These are phyloP conservation scores for Maudiozyma barnettii DNA, from an alignment of 805 yeast genomes.

Conservation along the genomic window DNA sequence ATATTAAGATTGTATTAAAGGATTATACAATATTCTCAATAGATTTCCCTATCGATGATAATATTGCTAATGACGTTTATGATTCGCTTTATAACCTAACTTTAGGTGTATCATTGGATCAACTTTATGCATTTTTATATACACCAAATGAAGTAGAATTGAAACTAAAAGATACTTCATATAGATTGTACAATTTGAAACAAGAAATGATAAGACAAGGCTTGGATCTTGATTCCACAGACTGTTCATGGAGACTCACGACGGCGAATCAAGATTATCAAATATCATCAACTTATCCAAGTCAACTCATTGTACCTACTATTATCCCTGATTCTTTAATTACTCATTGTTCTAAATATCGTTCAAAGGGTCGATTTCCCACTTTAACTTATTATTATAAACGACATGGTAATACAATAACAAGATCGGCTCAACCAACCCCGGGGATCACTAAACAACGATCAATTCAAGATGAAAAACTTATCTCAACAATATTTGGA, in stretches of 20 bases:
- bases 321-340: conserved; percentile 72
- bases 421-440: conserved; percentile 87
- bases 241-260: conserved; percentile 60
- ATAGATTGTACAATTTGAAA: conserved; percentile 57
- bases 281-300: conserved; percentile 72
- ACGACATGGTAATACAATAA: conserved; percentile 63
- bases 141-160: conserved; percentile 62
- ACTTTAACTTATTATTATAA: conserved; percentile 67
- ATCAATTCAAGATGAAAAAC: conserved; percentile 83
- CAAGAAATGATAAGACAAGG: conserved; percentile 73
- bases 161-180: conserved; percentile 40
- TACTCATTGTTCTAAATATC: conserved; percentile 71
- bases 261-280: conserved; percentile 52
- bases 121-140: conserved; percentile 76
- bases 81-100: conserved; percentile 63
- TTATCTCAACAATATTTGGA: conserved; percentile 66
- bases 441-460: conserved; percentile 83
- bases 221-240: conserved; percentile 25
- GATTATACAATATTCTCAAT: conserved; percentile 78
- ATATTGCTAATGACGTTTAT: conserved; percentile 58
- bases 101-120: conserved; percentile 39
- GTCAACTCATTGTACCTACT: conserved; percentile 57
- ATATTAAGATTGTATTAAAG: conserved; percentile 64
- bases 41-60: conserved; percentile 44
- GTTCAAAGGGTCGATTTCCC: conserved; percentile 83